Evolutionary conservation across 441 rosid genomes (phyloP).

Genomic region (Eruca vesicaria): DNA sequence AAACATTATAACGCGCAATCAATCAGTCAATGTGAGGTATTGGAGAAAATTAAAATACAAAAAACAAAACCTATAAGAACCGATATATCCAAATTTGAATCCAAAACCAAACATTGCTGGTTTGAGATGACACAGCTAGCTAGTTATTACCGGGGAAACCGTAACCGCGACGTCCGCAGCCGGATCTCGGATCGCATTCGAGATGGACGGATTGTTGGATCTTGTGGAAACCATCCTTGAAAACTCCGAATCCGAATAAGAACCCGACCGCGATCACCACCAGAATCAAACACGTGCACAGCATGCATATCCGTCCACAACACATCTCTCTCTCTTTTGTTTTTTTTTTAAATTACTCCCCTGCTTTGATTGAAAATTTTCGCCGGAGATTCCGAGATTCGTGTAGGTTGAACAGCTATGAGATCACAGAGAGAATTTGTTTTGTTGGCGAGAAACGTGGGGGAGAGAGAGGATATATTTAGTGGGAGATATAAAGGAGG

Average conservation of each 20-base stretch:
- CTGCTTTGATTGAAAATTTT: neutral
- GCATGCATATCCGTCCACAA: slow-evolving; percentile 70
- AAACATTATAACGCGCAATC: slow-evolving; percentile 1
- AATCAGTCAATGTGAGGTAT: neutral
- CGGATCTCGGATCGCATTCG: slow-evolving; percentile 26
- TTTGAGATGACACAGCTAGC: neutral
- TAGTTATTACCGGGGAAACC: slow-evolving; percentile 22
- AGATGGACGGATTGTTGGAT: slow-evolving; percentile 45
- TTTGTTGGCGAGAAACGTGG: slow-evolving; percentile 21
- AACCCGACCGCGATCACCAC: slow-evolving; percentile 61
- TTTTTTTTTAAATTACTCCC: too few relatives aligned
- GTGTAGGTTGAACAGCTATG: neutral
- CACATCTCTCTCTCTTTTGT: slow-evolving; percentile 45
- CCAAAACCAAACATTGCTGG: neutral
- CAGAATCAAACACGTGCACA: slow-evolving; percentile 59
- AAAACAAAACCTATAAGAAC: slow-evolving; percentile 5
- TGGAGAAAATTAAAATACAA: neutral
- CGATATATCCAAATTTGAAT: neutral
- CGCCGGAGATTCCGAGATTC: slow-evolving; percentile 31
- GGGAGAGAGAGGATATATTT: slow-evolving; percentile 1
- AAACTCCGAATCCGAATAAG: slow-evolving; percentile 79
- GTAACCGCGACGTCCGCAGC: slow-evolving; percentile 30
- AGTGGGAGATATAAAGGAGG: slow-evolving; percentile 18
- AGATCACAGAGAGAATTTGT: slow-evolving; percentile 5
- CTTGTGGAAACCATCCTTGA: slow-evolving; percentile 71